These are phyloP conservation scores for Ashbya aceris DNA, from an alignment of 1,139 yeast species.

Conservation along the genomic window DNA sequence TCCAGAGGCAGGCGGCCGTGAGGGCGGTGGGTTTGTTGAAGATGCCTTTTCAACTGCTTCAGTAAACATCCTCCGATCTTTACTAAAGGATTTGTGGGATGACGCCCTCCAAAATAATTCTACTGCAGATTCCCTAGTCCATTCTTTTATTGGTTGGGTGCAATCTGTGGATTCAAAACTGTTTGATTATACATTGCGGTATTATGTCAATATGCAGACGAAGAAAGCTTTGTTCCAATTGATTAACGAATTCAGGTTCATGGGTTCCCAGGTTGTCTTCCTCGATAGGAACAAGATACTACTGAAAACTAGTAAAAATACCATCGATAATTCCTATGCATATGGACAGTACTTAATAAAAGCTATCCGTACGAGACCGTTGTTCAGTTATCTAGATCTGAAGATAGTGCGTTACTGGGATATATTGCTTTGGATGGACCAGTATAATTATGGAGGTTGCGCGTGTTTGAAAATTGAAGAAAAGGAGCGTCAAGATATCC, in stretches of 20 bases:
- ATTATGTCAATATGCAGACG: constrained; percentile 81
- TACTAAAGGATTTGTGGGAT: constrained; percentile 94
- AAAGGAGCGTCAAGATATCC: constrained; percentile 48
- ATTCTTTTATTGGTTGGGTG: constrained; percentile 81
- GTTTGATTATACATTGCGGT: constrained; percentile 71
- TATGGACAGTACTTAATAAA: constrained; percentile 83
- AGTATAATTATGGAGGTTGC: constrained; percentile 78
- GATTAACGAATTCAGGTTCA: constrained; percentile 65
- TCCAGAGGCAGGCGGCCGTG: constrained; percentile 37
- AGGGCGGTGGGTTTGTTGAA: constrained; percentile 45
- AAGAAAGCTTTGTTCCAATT: constrained; percentile 77
- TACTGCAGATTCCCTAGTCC: constrained; percentile 80
- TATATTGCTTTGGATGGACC: constrained; percentile 87
- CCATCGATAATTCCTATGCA: constrained; percentile 85
- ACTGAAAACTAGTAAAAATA: constrained; percentile 62
- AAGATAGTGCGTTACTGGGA: constrained; percentile 81
- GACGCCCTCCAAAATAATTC: constrained; percentile 61
- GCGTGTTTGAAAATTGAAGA: constrained; percentile 54
- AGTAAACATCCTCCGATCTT: constrained; percentile 53
- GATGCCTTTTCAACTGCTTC: constrained; percentile 79
- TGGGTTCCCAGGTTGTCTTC: constrained; percentile 71
- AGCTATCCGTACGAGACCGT: constrained; percentile 69
- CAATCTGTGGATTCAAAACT: constrained; percentile 63
- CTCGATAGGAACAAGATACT: constrained; percentile 74
- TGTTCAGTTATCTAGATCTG: constrained; percentile 76